Conservation (phyloP, 2,329 filamentous ascomycete genomes). For the Trichoderma cornu-damae region DNA sequence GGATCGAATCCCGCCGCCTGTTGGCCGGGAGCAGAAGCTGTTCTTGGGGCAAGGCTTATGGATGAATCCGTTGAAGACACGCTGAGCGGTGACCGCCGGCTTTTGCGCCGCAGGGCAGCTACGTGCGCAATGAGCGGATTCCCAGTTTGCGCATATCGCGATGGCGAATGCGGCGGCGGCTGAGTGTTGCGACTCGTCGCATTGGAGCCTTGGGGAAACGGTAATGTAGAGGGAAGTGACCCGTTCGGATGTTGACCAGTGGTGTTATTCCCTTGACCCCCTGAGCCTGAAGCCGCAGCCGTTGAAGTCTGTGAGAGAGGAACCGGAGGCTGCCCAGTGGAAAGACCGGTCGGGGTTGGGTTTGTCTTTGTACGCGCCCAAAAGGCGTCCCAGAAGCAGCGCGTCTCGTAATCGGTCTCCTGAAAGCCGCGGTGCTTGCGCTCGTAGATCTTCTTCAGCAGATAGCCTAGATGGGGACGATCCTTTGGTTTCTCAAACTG, state of each 20-base stretch:
- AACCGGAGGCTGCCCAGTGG: neutral
- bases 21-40: neutral
- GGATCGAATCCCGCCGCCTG: neutral
- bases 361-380: constrained; percentile 2
- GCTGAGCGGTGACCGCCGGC: neutral
- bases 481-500: constrained; percentile 26
- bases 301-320: neutral
- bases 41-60: neutral
- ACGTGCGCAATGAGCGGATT: constrained; percentile 2
- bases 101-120: neutral
- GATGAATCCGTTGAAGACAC: neutral
- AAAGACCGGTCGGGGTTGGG: neutral
- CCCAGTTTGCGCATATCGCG: neutral
- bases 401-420: constrained; percentile 19
- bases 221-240: neutral
- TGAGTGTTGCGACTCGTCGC: neutral
- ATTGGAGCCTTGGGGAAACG: neutral
- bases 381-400: constrained; percentile 23
- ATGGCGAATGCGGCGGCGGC: neutral
- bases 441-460: constrained; percentile 22
- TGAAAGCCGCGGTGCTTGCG: constrained; percentile 24
- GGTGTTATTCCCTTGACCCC: neutral
- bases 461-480: constrained; percentile 25
- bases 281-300: neutral
- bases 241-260: neutral